Percentiles rank a stretch among this genome's conserved stretches.
Conservation (phyloP, 257 asterid genomes). For the Solanum acaule region DNA sequence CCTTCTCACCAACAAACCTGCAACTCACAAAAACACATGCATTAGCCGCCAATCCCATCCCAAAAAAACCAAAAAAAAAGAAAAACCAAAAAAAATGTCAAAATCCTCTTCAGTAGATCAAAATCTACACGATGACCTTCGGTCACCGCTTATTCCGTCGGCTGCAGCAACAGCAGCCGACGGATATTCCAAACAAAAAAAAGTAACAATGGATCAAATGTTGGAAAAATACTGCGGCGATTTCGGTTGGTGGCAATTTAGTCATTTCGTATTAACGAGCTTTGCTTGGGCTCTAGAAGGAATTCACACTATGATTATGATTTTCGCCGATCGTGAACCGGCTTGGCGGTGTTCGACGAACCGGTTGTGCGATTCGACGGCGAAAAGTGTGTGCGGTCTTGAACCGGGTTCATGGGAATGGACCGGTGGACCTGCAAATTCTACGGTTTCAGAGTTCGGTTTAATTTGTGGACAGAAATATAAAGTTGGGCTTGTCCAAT, state of each 20-base stretch:
- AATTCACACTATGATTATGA: conserved; percentile 79
- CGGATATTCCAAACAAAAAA: conserved; percentile 6
- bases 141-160: conserved; percentile 26
- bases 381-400: conserved; percentile 37
- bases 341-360: conserved; percentile 38
- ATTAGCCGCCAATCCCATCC: background rate
- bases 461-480: conserved; percentile 65
- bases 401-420: conserved; percentile 74
- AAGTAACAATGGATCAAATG: conserved; percentile 63
- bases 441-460: conserved; percentile 76
- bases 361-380: conserved; percentile 22
- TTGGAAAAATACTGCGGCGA: conserved; percentile 65
- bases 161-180: background rate
- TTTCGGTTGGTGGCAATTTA: conserved; percentile 76
- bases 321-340: conserved; percentile 81
- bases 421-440: conserved; percentile 48
- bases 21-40: background rate
- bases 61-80: background rate
- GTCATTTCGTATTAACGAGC: conserved; percentile 61
- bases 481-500: conserved; percentile 75
- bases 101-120: background rate
- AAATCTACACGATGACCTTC: conserved; percentile 8
- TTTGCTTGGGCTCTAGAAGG: conserved; percentile 89
- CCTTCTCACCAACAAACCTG: background rate
- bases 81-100: conserved; percentile 2